These are phyloP conservation scores for Ogataea ganodermae DNA, from an alignment of 805 yeast species.

Conservation along the genomic window DNA sequence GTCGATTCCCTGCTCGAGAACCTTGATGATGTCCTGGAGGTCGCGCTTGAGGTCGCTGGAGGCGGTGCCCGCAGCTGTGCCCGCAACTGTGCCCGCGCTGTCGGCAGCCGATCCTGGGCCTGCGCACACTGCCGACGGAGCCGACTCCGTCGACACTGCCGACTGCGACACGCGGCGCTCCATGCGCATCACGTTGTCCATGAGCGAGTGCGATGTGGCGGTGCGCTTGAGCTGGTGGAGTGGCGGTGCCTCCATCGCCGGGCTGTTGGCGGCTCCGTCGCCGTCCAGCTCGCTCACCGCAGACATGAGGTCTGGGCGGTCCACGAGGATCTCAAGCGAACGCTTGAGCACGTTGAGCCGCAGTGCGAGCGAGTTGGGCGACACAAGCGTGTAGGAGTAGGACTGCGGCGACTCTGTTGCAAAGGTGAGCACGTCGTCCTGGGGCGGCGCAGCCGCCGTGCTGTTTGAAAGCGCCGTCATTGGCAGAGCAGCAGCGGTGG, in stretches of 20 bases:
- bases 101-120: not conserved
- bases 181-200: slow-evolving; percentile 33
- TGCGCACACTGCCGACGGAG: not conserved
- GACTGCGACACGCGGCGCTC: slow-evolving; percentile 49
- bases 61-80: not conserved
- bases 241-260: slow-evolving; percentile 2
- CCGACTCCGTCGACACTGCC: slow-evolving; percentile 32
- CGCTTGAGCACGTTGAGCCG: slow-evolving; percentile 73
- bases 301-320: slow-evolving; percentile 49
- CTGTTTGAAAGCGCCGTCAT: not conserved
- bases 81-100: not conserved
- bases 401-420: slow-evolving; percentile 83
- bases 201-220: slow-evolving; percentile 21
- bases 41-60: slow-evolving; percentile 32
- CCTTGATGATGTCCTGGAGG: slow-evolving; percentile 48
- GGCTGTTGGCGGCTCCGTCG: not conserved
- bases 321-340: slow-evolving; percentile 71
- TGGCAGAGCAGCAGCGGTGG: too few species aligned
- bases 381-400: slow-evolving; percentile 78
- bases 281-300: slow-evolving; percentile 16
- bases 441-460: slow-evolving; percentile 1
- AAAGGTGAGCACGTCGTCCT: slow-evolving; percentile 54
- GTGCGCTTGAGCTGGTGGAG: slow-evolving; percentile 16
- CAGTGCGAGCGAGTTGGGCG: slow-evolving; percentile 78
- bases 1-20: slow-evolving; percentile 43